A percentile compares a stretch with the other conserved stretches of the same genome.
Conservation (phyloP, 768 basidiomycete genomes). For the Pholiota conissans region DNA sequence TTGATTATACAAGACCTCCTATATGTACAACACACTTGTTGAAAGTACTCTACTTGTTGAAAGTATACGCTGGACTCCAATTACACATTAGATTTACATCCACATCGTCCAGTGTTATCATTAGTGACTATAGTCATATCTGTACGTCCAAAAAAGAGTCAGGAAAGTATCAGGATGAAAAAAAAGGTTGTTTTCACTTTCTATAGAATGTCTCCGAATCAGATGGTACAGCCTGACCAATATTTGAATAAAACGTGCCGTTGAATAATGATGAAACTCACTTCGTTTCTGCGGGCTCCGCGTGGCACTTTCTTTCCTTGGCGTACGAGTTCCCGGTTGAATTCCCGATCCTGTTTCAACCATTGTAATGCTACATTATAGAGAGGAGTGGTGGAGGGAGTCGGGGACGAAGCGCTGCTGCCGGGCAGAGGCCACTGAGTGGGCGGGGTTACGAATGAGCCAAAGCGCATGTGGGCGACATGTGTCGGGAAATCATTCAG, state of each 20-base stretch:
- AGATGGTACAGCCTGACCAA: slow-evolving; percentile 52
- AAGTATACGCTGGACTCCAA: background rate
- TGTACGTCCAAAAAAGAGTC: background rate
- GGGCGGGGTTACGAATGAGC: slow-evolving; percentile 66
- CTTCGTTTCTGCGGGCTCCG: slow-evolving; percentile 61
- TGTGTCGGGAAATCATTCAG: slow-evolving; percentile 91
- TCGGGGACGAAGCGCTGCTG: slow-evolving; percentile 15
- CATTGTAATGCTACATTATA: slow-evolving; percentile 81
- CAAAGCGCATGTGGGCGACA: slow-evolving; percentile 88
- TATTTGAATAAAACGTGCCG: slow-evolving; percentile 1
- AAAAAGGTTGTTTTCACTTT: slow-evolving; percentile 54
- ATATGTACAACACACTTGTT: background rate
- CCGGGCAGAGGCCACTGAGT: slow-evolving; percentile 60
- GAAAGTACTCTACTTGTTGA: background rate
- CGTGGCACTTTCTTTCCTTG: slow-evolving; percentile 50
- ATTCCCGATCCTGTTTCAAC: slow-evolving; percentile 81
- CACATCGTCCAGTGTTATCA: background rate
- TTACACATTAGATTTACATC: background rate
- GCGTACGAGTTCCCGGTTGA: slow-evolving; percentile 58
- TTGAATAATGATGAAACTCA: slow-evolving; percentile 26
- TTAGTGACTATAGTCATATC: slow-evolving; percentile 6
- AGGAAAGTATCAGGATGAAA: background rate
- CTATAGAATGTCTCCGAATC: slow-evolving; percentile 86
- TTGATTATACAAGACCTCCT: too few species aligned
- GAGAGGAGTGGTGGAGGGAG: slow-evolving; percentile 38